These are phyloP conservation scores for Tetrahymena borealis DNA, from an alignment of 73 alveolate genomes.

Conservation along the genomic window DNA sequence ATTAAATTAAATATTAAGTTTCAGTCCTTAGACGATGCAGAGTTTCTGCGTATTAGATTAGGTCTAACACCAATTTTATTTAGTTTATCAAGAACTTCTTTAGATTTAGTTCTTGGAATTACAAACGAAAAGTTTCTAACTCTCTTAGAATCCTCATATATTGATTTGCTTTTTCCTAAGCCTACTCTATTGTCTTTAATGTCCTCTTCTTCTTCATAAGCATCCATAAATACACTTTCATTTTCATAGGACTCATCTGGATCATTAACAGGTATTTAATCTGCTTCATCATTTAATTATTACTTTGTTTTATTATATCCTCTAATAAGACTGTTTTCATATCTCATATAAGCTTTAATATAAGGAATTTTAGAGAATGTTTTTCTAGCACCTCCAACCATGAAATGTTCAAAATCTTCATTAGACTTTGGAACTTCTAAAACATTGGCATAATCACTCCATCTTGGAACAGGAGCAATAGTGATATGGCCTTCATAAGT, in stretches of 20 bases:
- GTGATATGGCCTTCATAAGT: not conserved
- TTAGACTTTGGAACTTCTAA: not conserved
- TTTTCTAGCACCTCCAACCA: not conserved
- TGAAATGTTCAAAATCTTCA: not conserved
- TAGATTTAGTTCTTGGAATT: not conserved
- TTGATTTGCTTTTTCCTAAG: not conserved
- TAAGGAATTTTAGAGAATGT: not conserved
- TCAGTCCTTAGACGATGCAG: not conserved
- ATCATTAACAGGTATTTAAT: not conserved
- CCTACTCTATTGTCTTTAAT: not conserved
- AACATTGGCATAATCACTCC: not conserved
- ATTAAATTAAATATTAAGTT: too few species aligned
- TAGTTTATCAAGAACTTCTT: not conserved
- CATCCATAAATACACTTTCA: not conserved
- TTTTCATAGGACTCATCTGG: not conserved
- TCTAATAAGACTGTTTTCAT: not conserved
- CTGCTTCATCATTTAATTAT: not conserved
- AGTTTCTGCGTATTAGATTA: not conserved
- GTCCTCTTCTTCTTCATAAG: not conserved
- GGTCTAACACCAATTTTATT: not conserved
- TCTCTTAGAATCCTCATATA: not conserved
- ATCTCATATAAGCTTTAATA: not conserved
- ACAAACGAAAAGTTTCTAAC: not conserved
- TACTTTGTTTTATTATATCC: not conserved
- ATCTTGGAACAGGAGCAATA: not conserved